phyloP scores from a whole-genome alignment of 2,329 filamentous ascomycete genomes.

The Ophiostoma sp. region DNA sequence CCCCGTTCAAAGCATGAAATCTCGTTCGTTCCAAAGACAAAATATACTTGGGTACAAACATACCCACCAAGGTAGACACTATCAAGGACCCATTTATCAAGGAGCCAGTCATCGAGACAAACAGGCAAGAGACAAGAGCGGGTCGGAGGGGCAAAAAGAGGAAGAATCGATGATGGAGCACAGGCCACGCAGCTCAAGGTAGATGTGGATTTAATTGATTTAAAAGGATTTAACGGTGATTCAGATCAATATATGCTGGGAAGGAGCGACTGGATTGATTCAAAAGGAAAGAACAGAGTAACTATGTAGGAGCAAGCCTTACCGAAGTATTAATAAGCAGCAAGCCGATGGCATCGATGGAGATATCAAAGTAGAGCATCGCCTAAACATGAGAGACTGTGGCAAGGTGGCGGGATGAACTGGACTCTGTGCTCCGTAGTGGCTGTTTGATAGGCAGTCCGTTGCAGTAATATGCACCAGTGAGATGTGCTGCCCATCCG shows the following conservation, averaged over 20 bases:
- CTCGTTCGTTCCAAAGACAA: too few relatives aligned
- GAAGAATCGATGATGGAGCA: conserved; percentile 9
- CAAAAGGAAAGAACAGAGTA: background rate
- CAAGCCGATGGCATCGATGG: background rate
- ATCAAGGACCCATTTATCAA: background rate
- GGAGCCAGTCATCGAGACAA: background rate
- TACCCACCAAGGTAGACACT: background rate
- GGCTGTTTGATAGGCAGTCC: background rate
- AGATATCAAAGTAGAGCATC: background rate
- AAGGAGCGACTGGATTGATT: background rate
- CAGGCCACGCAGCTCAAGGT: background rate
- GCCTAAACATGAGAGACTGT: background rate
- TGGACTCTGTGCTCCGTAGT: background rate
- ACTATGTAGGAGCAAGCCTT: too few relatives aligned
- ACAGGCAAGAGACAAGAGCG: background rate
- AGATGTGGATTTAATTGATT: background rate
- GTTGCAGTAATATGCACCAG: background rate
- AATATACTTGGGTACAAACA: background rate
- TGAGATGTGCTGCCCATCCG: background rate
- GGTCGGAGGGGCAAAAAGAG: background rate
- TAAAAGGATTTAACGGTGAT: background rate
- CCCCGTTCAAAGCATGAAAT: too few relatives aligned
- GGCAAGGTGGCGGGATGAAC: background rate
- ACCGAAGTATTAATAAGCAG: background rate
- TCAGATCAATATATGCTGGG: too few relatives aligned